Base-by-base conservation (phyloP, 177 flowering plant species). In the Vitis hybrid region DNA sequence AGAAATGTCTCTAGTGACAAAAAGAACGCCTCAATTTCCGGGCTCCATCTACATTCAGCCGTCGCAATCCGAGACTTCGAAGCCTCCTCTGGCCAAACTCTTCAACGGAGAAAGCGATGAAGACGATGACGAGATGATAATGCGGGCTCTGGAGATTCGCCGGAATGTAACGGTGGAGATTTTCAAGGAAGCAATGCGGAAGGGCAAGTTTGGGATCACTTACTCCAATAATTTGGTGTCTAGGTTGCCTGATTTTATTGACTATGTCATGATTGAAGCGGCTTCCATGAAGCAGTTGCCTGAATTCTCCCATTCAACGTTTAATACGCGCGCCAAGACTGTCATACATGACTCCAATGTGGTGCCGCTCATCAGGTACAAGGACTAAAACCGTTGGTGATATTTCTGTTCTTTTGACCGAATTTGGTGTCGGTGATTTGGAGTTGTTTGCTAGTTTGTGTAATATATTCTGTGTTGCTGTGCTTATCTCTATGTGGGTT, bases 221-320 rank as follows among this genome's bases (percentile, higher is more conserved):
- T 94, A 90, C 70, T 72, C 87, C 5, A 77, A 79, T n/a, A 92
- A 90, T 86, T 75, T 93, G 77, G 78, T 75, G 7, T 73, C 80
- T 15, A 60, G 62, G 35, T 52, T 90, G 69, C 73, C 81, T 7
- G 90, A 74, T 46, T 94, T 87, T 75, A 65, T 94, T 50, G 97
- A 94, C 70, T 78, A 74, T 66, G 80, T 94, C 11, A 89, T 94
- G 93, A 83, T 94, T 65, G 80, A 85, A 64, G 95, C 98, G 61
- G 97, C 92, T 3, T 61, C 81, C 8, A 73, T 94, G 95, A 94
- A 91, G 84, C 59, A 65, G n/a, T 49, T 70, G 60, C 88, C 90
- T 6, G 88, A 90, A 56, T 92, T 84, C 64, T 68, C 82, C 1
- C 62, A 79, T 6, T 78, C 81, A 2, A 79, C 91, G 9, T 94